Evolutionary conservation across 129 eudicot genomes (phyloP).

Genomic region (Artemisia tridentata): DNA sequence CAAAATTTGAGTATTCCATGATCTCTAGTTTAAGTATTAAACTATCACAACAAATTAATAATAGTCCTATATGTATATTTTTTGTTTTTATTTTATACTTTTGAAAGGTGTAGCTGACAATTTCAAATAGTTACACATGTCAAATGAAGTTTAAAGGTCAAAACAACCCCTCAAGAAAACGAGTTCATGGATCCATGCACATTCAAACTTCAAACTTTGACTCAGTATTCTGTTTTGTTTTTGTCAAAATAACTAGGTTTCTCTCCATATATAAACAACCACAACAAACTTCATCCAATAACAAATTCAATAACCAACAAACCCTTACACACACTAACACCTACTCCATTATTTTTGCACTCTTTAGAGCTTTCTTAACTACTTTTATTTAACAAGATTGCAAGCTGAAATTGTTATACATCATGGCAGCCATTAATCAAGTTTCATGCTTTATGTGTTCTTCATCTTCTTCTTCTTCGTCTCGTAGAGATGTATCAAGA

Average conservation of each 20-base stretch:
- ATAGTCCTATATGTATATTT: too few relatives aligned
- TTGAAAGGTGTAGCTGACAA: too few relatives aligned
- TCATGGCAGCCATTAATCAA: background rate
- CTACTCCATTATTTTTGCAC: background rate
- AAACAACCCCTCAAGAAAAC: slow-evolving; percentile 32
- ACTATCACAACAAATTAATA: too few relatives aligned
- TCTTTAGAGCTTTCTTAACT: too few relatives aligned
- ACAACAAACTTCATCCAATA: slow-evolving; percentile 14
- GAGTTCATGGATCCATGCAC: slow-evolving; percentile 26
- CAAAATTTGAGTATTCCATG: too few relatives aligned
- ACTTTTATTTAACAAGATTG: too few relatives aligned
- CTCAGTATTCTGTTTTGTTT: slow-evolving; percentile 7
- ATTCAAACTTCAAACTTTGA: slow-evolving; percentile 32
- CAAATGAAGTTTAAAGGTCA: slow-evolving; percentile 17
- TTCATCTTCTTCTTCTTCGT: slow-evolving; percentile 19
- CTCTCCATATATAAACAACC: slow-evolving; percentile 22
- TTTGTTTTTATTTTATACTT: too few relatives aligned
- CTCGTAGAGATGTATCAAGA: slow-evolving; percentile 22
- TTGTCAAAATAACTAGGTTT: background rate
- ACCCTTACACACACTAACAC: slow-evolving; percentile 13
- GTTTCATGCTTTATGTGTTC: slow-evolving; percentile 30
- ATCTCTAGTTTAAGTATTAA: too few relatives aligned
- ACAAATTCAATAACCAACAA: background rate
- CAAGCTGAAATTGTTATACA: too few relatives aligned
- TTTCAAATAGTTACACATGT: slow-evolving; percentile 2